These are phyloP conservation scores for Graphiopsis chlorocephala DNA, from an alignment of 2,329 filamentous ascomycete species.

Conservation along the genomic window DNA sequence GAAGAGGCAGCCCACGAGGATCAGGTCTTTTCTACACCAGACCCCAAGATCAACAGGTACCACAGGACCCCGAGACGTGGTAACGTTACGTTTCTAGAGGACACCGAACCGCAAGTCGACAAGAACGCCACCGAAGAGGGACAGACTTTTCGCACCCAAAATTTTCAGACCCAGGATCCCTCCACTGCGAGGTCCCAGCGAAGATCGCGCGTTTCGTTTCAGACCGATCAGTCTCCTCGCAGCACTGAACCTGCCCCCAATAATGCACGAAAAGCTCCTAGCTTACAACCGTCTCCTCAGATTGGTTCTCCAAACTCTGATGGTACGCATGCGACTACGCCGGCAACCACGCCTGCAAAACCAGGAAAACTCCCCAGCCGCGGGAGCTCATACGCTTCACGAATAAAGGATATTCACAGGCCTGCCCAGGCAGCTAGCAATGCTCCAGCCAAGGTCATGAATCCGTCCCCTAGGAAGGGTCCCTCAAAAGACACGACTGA, in stretches of 20 bases:
- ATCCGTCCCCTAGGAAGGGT: background rate
- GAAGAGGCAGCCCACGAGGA: constrained; percentile 2
- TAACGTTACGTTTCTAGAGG: background rate
- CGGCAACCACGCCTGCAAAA: background rate
- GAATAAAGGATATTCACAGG: constrained; percentile 6
- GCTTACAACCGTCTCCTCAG: constrained; percentile 11
- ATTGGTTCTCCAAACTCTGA: background rate
- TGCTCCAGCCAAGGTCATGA: background rate
- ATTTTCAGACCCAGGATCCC: constrained; percentile 12
- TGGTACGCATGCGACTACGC: background rate
- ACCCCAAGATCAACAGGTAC: constrained; percentile 4
- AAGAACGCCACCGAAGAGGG: background rate
- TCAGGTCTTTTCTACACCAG: constrained; percentile 10
- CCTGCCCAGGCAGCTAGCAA: background rate
- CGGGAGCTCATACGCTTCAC: constrained; percentile 6
- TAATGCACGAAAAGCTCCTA: background rate
- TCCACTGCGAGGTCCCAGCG: background rate
- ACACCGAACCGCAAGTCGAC: background rate
- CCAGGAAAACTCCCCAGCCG: constrained; percentile 1
- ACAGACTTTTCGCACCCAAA: background rate
- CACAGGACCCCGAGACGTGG: background rate
- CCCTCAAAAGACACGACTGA: background rate
- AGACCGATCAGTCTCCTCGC: background rate
- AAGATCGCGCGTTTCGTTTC: background rate
- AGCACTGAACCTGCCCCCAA: background rate